A percentile compares a stretch with the other conserved stretches of the same genome.
phyloP scores from a whole-genome alignment of 495 filamentous ascomycete species.

The Aspergillus egyptiacus region DNA sequence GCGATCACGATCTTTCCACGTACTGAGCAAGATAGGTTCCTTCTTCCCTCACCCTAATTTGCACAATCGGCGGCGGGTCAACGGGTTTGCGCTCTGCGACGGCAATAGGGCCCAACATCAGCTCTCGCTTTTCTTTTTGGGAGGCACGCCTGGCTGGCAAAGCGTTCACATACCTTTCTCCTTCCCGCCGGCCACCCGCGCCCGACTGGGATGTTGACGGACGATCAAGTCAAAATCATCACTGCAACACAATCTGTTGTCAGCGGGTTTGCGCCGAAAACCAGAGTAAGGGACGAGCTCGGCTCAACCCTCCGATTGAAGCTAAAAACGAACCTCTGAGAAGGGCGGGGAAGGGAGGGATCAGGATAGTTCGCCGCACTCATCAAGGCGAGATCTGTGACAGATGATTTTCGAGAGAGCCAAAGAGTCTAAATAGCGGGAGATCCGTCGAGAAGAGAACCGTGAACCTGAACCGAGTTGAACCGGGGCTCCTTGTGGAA shows the following conservation, averaged over 20 bases:
- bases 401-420: slow-evolving; percentile 20
- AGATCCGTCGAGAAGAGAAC: slow-evolving; percentile 20
- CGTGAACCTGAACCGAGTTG: slow-evolving; percentile 23
- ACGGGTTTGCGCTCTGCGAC: slow-evolving; percentile 81
- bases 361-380: slow-evolving; percentile 43
- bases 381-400: slow-evolving; percentile 38
- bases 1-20: slow-evolving; percentile 21
- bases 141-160: neutral
- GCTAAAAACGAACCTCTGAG: slow-evolving; percentile 28
- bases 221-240: slow-evolving; percentile 58
- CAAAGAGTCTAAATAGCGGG: slow-evolving; percentile 18
- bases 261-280: slow-evolving; percentile 29
- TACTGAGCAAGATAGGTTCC: slow-evolving; percentile 67
- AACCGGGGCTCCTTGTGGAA: slow-evolving; percentile 20
- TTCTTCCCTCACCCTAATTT: slow-evolving; percentile 65
- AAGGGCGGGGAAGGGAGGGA: slow-evolving; percentile 42
- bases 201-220: slow-evolving; percentile 60
- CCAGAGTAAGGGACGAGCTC: slow-evolving; percentile 30
- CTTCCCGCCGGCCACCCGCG: slow-evolving; percentile 65
- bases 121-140: slow-evolving; percentile 4
- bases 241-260: slow-evolving; percentile 42
- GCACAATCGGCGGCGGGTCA: slow-evolving; percentile 89
- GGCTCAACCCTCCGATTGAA: slow-evolving; percentile 7
- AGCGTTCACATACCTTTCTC: slow-evolving; percentile 52
- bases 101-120: slow-evolving; percentile 10